Evolutionary conservation across 345 rosid genomes (phyloP).

Genomic region (Eucalyptus cladocalyx): DNA sequence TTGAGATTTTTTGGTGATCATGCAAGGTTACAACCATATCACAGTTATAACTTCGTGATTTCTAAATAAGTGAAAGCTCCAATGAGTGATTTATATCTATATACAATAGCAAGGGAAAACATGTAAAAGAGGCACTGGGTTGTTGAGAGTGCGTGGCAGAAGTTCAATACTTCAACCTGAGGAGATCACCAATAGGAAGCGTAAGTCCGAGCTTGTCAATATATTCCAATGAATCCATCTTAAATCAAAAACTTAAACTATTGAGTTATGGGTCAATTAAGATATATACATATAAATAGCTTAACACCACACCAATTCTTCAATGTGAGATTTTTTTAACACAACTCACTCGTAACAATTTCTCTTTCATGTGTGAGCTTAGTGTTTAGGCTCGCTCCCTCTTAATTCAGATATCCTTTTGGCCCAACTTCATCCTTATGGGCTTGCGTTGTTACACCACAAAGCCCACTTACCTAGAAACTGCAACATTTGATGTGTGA

Average conservation of each 20-base stretch:
- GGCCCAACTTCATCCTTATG: no score
- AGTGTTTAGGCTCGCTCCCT: no score
- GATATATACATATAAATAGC: accelerated
- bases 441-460: accelerated
- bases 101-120: not conserved
- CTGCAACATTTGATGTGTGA: accelerated
- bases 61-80: not conserved
- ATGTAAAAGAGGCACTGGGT: not conserved
- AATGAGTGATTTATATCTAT: not conserved
- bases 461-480: accelerated
- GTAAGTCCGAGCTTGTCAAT: accelerated
- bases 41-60: not conserved
- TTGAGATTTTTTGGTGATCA: not conserved
- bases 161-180: no score
- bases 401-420: no score
- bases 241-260: no score
- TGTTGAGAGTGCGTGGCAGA: accelerated
- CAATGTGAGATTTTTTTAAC: no score
- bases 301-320: no score
- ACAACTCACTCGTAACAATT: no score
- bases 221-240: no score
- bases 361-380: no score
- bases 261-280: no score
- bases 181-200: no score
- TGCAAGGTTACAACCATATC: not conserved